Evolutionary conservation across 495 filamentous ascomycete genomes (phyloP), one percentile per base, ranked within the genome.

Genomic region (Halenospora varia): DNA sequence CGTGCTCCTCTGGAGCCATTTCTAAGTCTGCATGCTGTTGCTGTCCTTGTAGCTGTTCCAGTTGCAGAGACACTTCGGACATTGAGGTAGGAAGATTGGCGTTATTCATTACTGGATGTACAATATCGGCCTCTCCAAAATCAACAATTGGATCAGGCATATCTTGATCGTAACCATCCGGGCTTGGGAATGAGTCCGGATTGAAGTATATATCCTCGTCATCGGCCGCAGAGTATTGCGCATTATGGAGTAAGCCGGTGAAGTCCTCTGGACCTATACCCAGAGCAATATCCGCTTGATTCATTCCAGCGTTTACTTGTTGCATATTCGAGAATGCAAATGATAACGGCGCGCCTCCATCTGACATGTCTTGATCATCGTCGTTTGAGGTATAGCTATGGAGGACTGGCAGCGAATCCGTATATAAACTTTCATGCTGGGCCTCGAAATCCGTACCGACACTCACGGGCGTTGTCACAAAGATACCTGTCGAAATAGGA

Each of bases 1-100:
- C 51, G 13, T 51, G 35, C n/a, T 51, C 53, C 22, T 56, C 54
- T 24, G 26, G 13, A 1, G 26, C 44, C 8, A 45, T 52, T 11
- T 17, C 49, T 13, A 59, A 40, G 29, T 60, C 60, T 4, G 42
- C 54, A 46, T 61, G 55, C 10, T 63, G 51, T 25, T 63, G 61
- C 19, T 45, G 57, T 53, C 63, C 61, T 49, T 66, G 64, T n/a
- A 66, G n/a, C 25, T 66, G 61, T 26, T 66, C 57, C 35, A 63
- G 39, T 51, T 66, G 61, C 15, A 47, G 48, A 25, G 61, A 61
- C 17, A 63, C 57, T 22, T 42, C 61, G 2, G 55, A 61, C 61
- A 63, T 54, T 4, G 64, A 25, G 17, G 48, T 40, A 6, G 60
- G 56, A 10, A 65, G 25, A 29, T 39, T 54, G 2, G 56, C 11